phyloP scores from a whole-genome alignment of 108 stramenopile species.

The Poteriospumella lacustris region DNA sequence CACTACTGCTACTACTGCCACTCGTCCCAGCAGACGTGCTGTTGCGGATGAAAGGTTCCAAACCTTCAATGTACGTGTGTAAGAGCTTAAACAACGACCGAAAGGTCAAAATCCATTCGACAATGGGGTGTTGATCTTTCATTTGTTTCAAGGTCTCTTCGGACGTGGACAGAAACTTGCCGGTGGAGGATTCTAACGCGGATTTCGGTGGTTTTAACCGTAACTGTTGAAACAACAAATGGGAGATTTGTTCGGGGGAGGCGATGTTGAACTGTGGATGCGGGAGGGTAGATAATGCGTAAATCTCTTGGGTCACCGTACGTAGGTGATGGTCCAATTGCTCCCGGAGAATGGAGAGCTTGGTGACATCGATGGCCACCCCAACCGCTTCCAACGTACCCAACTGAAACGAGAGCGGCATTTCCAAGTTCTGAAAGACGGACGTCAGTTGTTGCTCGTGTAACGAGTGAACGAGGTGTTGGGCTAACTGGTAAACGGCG shows the following conservation, averaged over 20 bases:
- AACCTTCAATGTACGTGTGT: conserved; percentile 48
- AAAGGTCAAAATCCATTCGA: conserved; percentile 55
- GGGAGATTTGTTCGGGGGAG: conserved; percentile 56
- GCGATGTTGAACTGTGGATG: conserved; percentile 40
- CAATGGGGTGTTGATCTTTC: conserved; percentile 42
- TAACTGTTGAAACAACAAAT: conserved; percentile 49
- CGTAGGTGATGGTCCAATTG: too few relatives aligned
- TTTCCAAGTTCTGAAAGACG: background rate
- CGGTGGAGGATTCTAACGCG: conserved; percentile 35
- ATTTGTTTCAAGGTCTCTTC: conserved; percentile 55
- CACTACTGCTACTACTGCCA: background rate
- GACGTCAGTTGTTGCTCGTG: background rate
- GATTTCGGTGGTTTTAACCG: conserved; percentile 34
- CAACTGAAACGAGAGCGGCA: background rate
- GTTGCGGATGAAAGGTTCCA: conserved; percentile 40
- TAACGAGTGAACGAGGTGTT: background rate
- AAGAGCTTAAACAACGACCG: conserved; percentile 51
- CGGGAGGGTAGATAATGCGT: too few relatives aligned
- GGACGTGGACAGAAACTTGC: conserved; percentile 51
- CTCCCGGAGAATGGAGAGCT: too few relatives aligned
- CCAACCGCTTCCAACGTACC: background rate
- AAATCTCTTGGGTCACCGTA: too few relatives aligned
- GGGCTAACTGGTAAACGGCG: background rate
- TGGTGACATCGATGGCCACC: background rate
- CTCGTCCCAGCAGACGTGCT: background rate